phyloP scores from a whole-genome alignment of 2,329 filamentous ascomycete genomes.

The Diaporthe aspalathi region DNA sequence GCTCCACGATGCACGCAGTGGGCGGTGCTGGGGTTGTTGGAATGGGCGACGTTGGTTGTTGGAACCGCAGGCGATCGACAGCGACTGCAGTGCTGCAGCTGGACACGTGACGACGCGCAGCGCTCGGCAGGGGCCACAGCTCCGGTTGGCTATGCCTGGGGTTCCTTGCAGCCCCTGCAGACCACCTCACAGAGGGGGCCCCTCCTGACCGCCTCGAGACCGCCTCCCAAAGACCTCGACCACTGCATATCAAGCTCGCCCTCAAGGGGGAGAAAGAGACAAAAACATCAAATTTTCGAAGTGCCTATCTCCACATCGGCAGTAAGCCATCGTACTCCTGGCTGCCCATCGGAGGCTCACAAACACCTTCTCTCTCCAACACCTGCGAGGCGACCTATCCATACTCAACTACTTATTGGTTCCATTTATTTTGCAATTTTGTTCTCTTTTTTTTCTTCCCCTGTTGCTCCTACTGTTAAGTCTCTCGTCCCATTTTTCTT shows the following conservation, averaged over 20 bases:
- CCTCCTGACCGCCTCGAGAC: slow-evolving; percentile 7
- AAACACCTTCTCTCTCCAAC: too few relatives aligned
- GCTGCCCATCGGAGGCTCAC: too few relatives aligned
- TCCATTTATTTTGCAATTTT: too few relatives aligned
- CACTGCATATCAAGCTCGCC: too few relatives aligned
- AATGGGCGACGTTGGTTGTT: not conserved
- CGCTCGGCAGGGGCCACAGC: not conserved
- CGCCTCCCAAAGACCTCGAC: too few relatives aligned
- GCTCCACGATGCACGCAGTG: not conserved
- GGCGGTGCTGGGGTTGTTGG: not conserved
- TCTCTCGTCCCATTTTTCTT: too few relatives aligned
- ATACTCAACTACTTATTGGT: too few relatives aligned
- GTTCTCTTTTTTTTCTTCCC: too few relatives aligned
- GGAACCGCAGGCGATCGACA: not conserved
- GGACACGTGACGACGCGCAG: not conserved
- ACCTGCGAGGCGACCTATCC: too few relatives aligned
- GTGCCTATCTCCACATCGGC: not conserved
- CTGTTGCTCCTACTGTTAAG: too few relatives aligned
- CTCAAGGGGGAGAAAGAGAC: not conserved
- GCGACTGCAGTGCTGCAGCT: too few relatives aligned
- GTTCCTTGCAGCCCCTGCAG: slow-evolving; percentile 18
- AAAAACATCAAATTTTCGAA: not conserved
- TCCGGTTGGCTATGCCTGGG: too few relatives aligned
- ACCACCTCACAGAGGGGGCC: not conserved
- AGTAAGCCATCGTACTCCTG: not conserved